These are phyloP conservation scores for Lactifluus subvellereus DNA, from an alignment of 768 basidiomycete genomes.

Conservation along the genomic window DNA sequence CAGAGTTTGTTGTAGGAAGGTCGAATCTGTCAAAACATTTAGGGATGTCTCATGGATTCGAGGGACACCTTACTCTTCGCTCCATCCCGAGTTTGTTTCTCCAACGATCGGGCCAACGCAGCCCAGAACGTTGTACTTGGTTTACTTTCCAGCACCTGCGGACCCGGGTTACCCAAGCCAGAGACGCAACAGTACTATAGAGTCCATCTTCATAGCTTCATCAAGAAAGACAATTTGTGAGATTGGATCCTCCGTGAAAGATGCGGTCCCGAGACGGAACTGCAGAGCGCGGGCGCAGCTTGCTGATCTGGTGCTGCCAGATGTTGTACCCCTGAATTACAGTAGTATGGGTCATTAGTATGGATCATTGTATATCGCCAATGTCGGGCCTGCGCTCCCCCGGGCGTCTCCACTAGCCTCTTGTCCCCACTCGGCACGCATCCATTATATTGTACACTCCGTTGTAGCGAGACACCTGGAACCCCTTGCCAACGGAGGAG, in stretches of 20 bases:
- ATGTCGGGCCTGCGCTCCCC: no score
- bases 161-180: neutral
- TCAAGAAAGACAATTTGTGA: constrained; percentile 81
- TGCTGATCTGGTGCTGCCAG: constrained; percentile 60
- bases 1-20: constrained; percentile 87
- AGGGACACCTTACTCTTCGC: constrained; percentile 52
- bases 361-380: no score
- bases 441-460: no score
- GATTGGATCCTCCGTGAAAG: constrained; percentile 72
- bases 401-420: no score
- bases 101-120: constrained; percentile 69
- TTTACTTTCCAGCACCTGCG: constrained; percentile 58
- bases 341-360: no score
- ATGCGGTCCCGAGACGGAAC: constrained; percentile 81
- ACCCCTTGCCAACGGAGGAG: no score
- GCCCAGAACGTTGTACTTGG: constrained; percentile 68
- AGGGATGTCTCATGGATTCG: neutral
- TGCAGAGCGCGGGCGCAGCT: constrained; percentile 63
- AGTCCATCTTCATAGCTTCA: constrained; percentile 81
- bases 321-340: no score
- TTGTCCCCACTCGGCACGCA: no score
- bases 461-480: no score
- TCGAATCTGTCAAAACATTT: constrained; percentile 50
- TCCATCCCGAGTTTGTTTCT: constrained; percentile 74
- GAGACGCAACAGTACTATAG: neutral